Percentiles rank a stretch among this genome's conserved stretches.
phyloP scores from a whole-genome alignment of 768 basidiomycete species.

The Zangia roseola region DNA sequence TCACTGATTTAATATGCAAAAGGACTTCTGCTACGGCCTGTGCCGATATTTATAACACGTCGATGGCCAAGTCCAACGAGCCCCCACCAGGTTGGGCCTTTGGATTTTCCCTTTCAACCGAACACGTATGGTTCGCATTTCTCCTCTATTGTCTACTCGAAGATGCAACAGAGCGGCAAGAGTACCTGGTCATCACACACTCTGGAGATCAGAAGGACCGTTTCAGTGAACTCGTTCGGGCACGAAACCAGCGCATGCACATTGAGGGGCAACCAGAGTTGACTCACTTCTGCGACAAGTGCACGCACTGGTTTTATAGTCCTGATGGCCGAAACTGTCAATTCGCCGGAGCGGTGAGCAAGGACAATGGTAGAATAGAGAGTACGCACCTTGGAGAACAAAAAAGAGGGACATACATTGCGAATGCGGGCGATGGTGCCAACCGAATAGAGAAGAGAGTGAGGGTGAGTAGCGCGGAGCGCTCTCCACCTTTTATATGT shows the following conservation, averaged over 20 bases:
- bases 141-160: conserved; percentile 2
- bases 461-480: too few relatives aligned
- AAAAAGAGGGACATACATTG: too few relatives aligned
- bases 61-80: background rate
- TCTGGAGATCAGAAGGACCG: background rate
- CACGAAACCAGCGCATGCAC: background rate
- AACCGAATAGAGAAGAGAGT: too few relatives aligned
- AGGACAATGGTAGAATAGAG: too few relatives aligned
- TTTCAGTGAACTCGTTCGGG: background rate
- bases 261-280: background rate
- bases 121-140: background rate
- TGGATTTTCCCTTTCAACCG: background rate
- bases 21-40: background rate
- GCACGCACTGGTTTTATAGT: background rate
- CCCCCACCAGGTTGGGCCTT: background rate
- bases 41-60: background rate
- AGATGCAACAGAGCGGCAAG: background rate
- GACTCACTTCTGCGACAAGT: conserved; percentile 2
- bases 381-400: too few relatives aligned
- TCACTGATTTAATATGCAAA: background rate
- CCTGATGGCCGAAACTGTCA: too few relatives aligned
- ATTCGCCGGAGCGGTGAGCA: too few relatives aligned
- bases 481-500: too few relatives aligned
- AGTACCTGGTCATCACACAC: background rate
- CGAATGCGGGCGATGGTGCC: too few relatives aligned